phyloP scores from a whole-genome alignment of 331 rosid species.

The Acacia concinna region DNA sequence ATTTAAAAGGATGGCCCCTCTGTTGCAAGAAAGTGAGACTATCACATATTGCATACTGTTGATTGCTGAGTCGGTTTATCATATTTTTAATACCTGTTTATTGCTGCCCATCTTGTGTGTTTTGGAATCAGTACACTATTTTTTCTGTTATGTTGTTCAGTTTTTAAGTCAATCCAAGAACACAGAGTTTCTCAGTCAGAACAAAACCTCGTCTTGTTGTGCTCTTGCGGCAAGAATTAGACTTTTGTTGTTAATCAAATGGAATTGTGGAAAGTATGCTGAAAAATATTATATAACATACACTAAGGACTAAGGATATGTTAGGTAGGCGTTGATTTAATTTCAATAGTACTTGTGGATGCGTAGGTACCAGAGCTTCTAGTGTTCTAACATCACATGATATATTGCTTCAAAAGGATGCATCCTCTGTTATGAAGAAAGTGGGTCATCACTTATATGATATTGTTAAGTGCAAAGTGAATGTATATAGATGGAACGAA shows the following conservation, averaged over 20 bases:
- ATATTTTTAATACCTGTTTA: background rate
- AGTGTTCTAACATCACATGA: background rate
- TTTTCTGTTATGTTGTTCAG: too few relatives aligned
- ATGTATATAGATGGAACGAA: background rate
- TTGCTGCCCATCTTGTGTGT: background rate
- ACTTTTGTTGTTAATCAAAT: too few relatives aligned
- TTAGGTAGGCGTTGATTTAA: background rate
- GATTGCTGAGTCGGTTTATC: background rate
- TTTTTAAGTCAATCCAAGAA: too few relatives aligned
- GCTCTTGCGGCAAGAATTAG: background rate
- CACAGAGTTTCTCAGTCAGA: too few relatives aligned
- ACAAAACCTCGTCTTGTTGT: too few relatives aligned
- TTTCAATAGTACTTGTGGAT: background rate
- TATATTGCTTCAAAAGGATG: background rate
- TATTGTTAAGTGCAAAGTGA: background rate
- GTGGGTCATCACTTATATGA: background rate
- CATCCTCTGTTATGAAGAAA: background rate
- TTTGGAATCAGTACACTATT: background rate
- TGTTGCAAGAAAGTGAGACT: background rate
- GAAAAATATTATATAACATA: background rate
- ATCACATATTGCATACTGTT: too few relatives aligned
- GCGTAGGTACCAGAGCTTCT: background rate
- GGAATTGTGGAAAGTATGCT: background rate
- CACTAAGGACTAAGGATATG: background rate
- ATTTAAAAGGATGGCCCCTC: background rate